Conservation (phyloP, 2,329 filamentous ascomycete genomes). For the Neonectria magnoliae region DNA sequence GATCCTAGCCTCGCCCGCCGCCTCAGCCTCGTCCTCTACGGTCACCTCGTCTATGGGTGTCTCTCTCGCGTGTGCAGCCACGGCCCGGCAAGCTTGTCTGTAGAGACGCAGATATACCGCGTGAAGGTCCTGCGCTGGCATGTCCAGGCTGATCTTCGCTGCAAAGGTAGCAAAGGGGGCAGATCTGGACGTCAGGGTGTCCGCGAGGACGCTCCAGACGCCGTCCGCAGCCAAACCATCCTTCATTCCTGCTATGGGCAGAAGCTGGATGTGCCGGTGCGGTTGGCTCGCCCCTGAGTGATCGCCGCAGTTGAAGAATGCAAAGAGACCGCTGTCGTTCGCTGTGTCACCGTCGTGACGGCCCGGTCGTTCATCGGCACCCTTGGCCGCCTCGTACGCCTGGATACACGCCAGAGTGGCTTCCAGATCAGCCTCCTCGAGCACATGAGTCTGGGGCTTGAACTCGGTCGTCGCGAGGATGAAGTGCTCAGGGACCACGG, state of each 20-base stretch:
- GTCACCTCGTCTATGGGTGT: conserved; percentile 2
- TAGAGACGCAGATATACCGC: conserved; percentile 60
- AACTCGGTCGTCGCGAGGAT: conserved; percentile 74
- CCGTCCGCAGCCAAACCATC: conserved; percentile 54
- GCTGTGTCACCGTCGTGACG: conserved; percentile 11
- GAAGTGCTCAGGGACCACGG: conserved; percentile 75
- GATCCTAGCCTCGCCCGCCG: conserved; percentile 58
- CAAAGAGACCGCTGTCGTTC: conserved; percentile 59
- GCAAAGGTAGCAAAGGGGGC: conserved; percentile 59
- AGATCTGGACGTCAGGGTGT: conserved; percentile 44
- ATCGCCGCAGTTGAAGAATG: conserved; percentile 76
- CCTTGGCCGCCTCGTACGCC: conserved; percentile 56
- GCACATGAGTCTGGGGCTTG: conserved; percentile 70
- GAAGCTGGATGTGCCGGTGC: conserved; percentile 77
- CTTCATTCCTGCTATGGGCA: conserved; percentile 72
- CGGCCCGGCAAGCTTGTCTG: conserved; percentile 53
- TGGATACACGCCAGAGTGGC: conserved; percentile 70
- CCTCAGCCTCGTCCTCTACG: conserved; percentile 33
- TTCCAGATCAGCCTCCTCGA: conserved; percentile 69
- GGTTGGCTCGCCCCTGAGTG: conserved; percentile 77
- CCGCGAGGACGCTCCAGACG: conserved; percentile 61
- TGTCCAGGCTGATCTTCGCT: conserved; percentile 48
- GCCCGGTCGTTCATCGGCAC: conserved; percentile 4
- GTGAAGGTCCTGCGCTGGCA: conserved; percentile 51
- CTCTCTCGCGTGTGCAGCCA: conserved; percentile 33